Evolutionary conservation across 2,329 filamentous ascomycete genomes (phyloP), one percentile per base, ranked within the genome.

Genomic region (Cercospora sojina): DNA sequence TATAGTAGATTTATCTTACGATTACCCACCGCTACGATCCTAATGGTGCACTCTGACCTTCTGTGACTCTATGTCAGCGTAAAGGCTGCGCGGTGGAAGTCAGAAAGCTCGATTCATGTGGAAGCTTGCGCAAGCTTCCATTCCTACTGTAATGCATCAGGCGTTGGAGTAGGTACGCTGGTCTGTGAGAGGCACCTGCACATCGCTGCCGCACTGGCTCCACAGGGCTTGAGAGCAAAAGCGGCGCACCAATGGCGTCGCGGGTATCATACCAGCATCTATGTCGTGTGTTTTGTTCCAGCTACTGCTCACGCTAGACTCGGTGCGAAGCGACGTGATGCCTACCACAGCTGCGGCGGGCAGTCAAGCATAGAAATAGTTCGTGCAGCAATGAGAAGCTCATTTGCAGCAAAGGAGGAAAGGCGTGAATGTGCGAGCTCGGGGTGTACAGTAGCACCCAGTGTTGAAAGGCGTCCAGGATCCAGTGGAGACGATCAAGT

Each of bases 401-500:
- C 47, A 25, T 25, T 16, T 16, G 20, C 13, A 8, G 13, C 43
- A 20, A 23, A 49, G 5, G 4, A 4, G 20, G 47, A 8, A 27
- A n/a, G 6, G 3, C n/a, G 47, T 51, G 13, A 27, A 27, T 51
- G 23, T 23, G 23, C 23, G 7, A 51, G 47, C 4, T 16, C 13
- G 23, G 2, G 9, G 47, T 25, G 47, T 16, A n/a, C n/a, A n/a
- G n/a, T n/a, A 51, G 2, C 5, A 3, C 12, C 3, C 7, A 9
- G 7, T n/a, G 6, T 13, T 25, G 25, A 13, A 16, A 16, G 6
- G 23, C 6, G 12, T 25, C 25, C 41, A 10, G 20, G 41, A 0
- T 27, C 20, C 5, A 4, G 23, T 13, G 16, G 23, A 43, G 6
- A 23, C 4, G 2, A 29, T 60, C 35, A 89, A 58, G 81, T 85